Evolutionary conservation across 345 rosid species (phyloP).

Genomic region (Eutrema yunnanense): DNA sequence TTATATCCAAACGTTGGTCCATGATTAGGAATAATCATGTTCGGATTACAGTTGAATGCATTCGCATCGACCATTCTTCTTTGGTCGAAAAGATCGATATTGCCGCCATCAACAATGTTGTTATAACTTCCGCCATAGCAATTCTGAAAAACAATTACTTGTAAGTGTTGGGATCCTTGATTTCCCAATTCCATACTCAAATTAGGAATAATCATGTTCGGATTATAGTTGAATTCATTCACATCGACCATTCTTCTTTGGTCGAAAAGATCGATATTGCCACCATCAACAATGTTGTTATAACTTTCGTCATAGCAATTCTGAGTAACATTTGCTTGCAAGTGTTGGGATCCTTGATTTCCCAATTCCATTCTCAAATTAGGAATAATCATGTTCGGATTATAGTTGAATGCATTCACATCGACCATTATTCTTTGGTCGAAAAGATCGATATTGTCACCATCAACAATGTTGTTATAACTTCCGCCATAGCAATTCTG

Average conservation of each 20-base stretch:
- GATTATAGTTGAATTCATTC: neutral
- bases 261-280: neutral
- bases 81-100: neutral
- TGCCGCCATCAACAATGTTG: neutral
- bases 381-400: neutral
- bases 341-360: constrained; percentile 3
- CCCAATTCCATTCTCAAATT: constrained; percentile 4
- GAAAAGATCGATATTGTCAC: neutral
- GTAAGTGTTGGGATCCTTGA: constrained; percentile 1
- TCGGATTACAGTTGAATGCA: neutral
- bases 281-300: neutral
- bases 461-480: neutral
- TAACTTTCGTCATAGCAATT: neutral
- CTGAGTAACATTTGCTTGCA: neutral
- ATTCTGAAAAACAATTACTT: neutral
- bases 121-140: neutral
- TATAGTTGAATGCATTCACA: neutral
- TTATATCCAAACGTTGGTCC: neutral
- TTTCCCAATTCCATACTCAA: constrained; percentile 22
- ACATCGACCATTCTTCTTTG: neutral
- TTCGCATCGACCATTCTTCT: neutral
- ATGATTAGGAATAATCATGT: neutral
- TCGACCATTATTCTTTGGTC: neutral
- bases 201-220: neutral
- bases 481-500: neutral